Base-by-base conservation (phyloP, 176 grass and related monocot genomes). In the Hyparrhenia diplandra region DNA sequence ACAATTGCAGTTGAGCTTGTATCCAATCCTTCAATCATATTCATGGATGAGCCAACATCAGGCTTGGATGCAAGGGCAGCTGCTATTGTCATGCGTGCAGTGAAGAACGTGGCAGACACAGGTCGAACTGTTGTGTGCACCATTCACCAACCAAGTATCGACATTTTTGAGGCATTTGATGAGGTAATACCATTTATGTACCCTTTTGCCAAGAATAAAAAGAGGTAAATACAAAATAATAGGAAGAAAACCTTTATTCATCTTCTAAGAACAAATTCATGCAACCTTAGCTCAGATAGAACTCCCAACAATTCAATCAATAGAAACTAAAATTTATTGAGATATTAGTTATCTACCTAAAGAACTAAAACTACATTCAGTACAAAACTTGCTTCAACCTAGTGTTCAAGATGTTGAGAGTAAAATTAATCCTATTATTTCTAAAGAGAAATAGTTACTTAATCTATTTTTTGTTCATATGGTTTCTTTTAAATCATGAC, bases 31-130 rank as follows among this genome's bases (percentile, higher is more conserved):
- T 91, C 82, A 20, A 76, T 91, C 5, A 86, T 94, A 77, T 94
- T 94, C 77, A 88, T 94, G 92, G 92, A 94, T 74, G 92, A 94
- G 39, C 88, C 91, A 46, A 93, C 91, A 59, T 93, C 88, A 52
- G 82, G 88, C 4, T 42, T 93, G 41, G 91, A 93, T 68, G 91
- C 85, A 64, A 81, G 88, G 59, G 88, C 88, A 16, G 85, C 88
- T 34, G 91, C 91, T 37, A 88, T 93, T 45, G 91, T 87, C 51
- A 93, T 93, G 91, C 87, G 87, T 85, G 91, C 87, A 65, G 82
- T 90, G n/a, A 93, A 90, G 84, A 93, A 87, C 31, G 87, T 93
- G 64, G 84, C 87, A 69, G 66, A 89, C 21, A 93, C 91, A 61
- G 87, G 91, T 64, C 68, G 91, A 69, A 93, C 87, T 55, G 84